Evolutionary conservation across 768 basidiomycete species (phyloP).

Genomic region (Trichaptum fuscoviolaceum): DNA sequence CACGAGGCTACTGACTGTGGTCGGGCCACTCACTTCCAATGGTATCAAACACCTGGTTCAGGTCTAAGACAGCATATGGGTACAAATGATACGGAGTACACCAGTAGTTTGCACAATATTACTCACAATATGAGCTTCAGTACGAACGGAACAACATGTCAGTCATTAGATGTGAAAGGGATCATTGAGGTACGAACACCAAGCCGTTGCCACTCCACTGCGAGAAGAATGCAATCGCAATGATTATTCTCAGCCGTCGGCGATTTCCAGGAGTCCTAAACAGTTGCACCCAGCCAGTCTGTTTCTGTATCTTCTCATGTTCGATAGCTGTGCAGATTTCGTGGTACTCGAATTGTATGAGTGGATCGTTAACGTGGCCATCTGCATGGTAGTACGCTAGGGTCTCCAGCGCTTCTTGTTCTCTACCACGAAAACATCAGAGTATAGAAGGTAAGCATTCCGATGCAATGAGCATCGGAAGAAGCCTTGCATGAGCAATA

Average conservation of each 20-base stretch:
- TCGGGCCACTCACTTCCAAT: constrained; percentile 22
- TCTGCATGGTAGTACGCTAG: constrained; percentile 54
- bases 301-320: constrained; percentile 22
- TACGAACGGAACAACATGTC: constrained; percentile 5
- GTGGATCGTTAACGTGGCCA: constrained; percentile 29
- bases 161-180: not conserved
- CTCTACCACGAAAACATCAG: constrained; percentile 16
- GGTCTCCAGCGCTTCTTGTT: constrained; percentile 41
- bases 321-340: constrained; percentile 32
- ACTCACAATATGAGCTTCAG: constrained; percentile 11
- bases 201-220: constrained; percentile 26
- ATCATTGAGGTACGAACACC: constrained; percentile 9
- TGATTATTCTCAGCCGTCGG: constrained; percentile 25
- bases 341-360: constrained; percentile 24
- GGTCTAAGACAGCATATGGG: not conserved
- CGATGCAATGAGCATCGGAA: too few relatives aligned
- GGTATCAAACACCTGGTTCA: constrained; percentile 20
- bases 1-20: constrained; percentile 21
- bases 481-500: not conserved
- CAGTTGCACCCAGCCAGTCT: constrained; percentile 18
- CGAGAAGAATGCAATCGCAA: constrained; percentile 22
- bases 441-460: not conserved
- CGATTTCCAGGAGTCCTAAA: constrained; percentile 27
- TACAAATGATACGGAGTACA: constrained; percentile 5
- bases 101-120: not conserved